Evolutionary conservation across 2,329 filamentous ascomycete species (phyloP), one percentile per base, ranked within the genome.

Genomic region (Macrophomina tecta): DNA sequence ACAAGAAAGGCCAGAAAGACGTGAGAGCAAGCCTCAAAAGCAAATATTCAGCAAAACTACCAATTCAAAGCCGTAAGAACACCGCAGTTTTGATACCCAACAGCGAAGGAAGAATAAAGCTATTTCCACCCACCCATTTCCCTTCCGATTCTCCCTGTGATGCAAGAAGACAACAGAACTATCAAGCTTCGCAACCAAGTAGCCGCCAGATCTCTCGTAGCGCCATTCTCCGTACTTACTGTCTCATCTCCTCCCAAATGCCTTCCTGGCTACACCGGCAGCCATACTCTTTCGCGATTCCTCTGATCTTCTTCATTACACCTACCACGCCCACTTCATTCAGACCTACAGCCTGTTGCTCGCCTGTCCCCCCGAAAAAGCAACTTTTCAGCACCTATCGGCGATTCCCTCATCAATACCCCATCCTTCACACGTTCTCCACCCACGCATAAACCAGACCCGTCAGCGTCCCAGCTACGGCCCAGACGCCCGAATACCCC

Each of bases 401-500:
- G 23, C 16, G 1, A 32, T 42, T 5, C 40, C 14, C 11, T 23
- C n/a, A 5, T 8, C 28, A 38, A 2, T 23, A 3, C n/a, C 0
- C 53, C 18, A 14, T 36, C 34, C 5, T 18, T 66, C 45, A 64
- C 42, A 68, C 67, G 46, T 83, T 79, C 12, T 81, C 83, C 14
- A 85, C 80, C 82, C 82, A 86, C 11, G 76, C 79, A 82, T 76
- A 86, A 78, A 75, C 86, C 75, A 71, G 83, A 78, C 90, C 90
- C 2, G 87, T 86, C 64, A 89, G 74, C 12, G 85, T 75, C 3
- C 87, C 85, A 6, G 90, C 91, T 28, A 84, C 72, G n/a, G 86
- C 87, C 93, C 93, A 97, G 42, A 94, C 82, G 28, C 82, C 82
- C 1, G 91, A 89, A 83, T 93, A 98, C 0, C 85, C 87, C 3